phyloP scores from a whole-genome alignment of 768 basidiomycete species.

The Lentinula guzmanii region DNA sequence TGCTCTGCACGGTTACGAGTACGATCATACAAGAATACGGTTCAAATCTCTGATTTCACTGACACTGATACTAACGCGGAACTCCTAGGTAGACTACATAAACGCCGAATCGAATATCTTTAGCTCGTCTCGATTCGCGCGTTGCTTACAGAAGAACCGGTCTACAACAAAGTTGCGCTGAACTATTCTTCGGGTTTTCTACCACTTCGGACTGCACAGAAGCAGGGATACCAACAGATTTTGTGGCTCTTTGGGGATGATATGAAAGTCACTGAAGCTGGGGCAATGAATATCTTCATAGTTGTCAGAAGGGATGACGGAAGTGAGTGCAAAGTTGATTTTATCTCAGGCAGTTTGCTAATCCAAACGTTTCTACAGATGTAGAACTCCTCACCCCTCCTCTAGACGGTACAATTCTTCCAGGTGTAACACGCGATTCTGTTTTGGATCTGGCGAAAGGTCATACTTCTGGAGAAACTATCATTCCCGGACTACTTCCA shows the following conservation, averaged over 20 bases:
- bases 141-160: too few relatives aligned
- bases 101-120: too few relatives aligned
- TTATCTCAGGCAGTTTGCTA: neutral
- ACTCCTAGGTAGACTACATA: too few relatives aligned
- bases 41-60: too few relatives aligned
- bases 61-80: too few relatives aligned
- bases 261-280: conserved; percentile 39
- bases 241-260: conserved; percentile 70
- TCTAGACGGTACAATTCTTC: conserved; percentile 82
- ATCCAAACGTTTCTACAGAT: conserved; percentile 25
- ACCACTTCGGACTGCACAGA: conserved; percentile 60
- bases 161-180: conserved; percentile 56
- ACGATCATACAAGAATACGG: too few relatives aligned
- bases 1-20: too few relatives aligned
- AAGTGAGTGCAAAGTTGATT: conserved; percentile 24
- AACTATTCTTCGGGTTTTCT: conserved; percentile 60
- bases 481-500: conserved; percentile 35
- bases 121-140: too few relatives aligned
- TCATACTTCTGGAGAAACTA: conserved; percentile 43
- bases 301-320: conserved; percentile 57
- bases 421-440: conserved; percentile 86
- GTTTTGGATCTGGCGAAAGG: conserved; percentile 58
- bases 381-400: conserved; percentile 79
- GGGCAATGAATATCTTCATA: conserved; percentile 80
- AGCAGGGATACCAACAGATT: conserved; percentile 70